Evolutionary conservation across 441 rosid genomes (phyloP), one percentile per base, ranked within the genome.

Genomic region (Aleurites moluccanus): DNA sequence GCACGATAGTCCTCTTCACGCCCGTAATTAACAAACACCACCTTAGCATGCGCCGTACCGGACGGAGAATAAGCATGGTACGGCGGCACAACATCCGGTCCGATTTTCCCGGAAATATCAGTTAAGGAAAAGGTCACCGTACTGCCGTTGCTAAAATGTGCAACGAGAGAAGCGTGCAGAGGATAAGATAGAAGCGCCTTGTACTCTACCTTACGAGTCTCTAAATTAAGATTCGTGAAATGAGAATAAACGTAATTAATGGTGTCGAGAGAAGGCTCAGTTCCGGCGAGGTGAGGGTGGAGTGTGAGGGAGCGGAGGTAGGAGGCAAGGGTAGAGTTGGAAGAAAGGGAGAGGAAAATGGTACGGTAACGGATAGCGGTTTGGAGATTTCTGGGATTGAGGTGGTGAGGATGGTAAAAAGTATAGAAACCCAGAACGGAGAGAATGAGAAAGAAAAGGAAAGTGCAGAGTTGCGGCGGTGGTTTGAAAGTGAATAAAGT

Each of bases 61-160:
- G 99, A 96, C 2, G 99, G 99, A 1, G 99, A 86, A 64, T 90
- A 96, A 23, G 99, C 98, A 73, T 96, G 99, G 86, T 91, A 96
- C 3, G 99, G 97, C 65, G 65, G 81, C 21, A 92, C 85, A 30
- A 89, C 82, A 50, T 76, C 86, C 11, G 66, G 74, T 27, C 64
- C 67, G 18, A 62, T 64, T 27, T 74, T 25, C 47, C 33, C 50
- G 2, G 67, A 38, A 42, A 23, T 75, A 63, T 91, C 97, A 38
- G 78, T 78, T 56, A 89, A 81, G 14, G 87, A 78, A 55, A 93
- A 73, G 42, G 73, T 60, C 0, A 84, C 30, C 0, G 81, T 62
- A 25, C 87, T 81, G 27, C 82, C 88, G 84, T 93, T 88, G 79
- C 75, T 74, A 50, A 93, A 91, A 80, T 73, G 88, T 57, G 81